Percentiles rank a stretch among this genome's conserved stretches.
These are phyloP conservation scores for Viridothelium virens DNA, from an alignment of 495 filamentous ascomycete genomes.

Conservation along the genomic window DNA sequence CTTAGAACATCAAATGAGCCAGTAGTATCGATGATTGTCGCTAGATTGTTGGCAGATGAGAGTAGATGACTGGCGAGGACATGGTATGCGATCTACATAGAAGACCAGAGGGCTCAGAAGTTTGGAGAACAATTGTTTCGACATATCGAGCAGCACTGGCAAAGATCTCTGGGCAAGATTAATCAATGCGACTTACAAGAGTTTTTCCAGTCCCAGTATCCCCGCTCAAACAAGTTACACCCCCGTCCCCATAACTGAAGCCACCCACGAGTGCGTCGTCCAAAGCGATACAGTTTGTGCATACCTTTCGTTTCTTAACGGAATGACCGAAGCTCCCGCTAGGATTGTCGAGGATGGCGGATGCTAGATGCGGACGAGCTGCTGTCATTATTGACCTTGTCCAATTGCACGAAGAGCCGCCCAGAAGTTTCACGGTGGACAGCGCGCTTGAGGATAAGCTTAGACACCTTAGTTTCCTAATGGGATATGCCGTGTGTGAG, in stretches of 20 bases:
- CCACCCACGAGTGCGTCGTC: slow-evolving; percentile 26
- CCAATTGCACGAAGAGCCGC: not conserved
- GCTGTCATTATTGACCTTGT: slow-evolving; percentile 8
- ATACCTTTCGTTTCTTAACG: slow-evolving; percentile 9
- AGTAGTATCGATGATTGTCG: slow-evolving; percentile 29
- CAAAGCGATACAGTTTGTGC: slow-evolving; percentile 18
- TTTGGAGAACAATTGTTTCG: too few species aligned
- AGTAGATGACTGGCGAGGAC: slow-evolving; percentile 24
- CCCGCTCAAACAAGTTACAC: slow-evolving; percentile 20
- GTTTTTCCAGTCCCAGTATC: slow-evolving; percentile 19
- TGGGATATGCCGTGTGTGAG: too few species aligned
- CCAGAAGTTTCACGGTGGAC: too few species aligned
- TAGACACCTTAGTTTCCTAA: too few species aligned
- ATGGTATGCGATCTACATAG: slow-evolving; percentile 18
- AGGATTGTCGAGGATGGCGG: slow-evolving; percentile 11
- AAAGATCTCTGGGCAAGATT: not conserved
- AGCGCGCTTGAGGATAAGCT: too few species aligned
- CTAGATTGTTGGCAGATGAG: slow-evolving; percentile 13
- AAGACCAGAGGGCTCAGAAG: not conserved
- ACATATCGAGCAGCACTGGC: too few species aligned
- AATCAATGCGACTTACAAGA: slow-evolving; percentile 15
- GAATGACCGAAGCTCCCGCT: not conserved
- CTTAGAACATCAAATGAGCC: slow-evolving; percentile 26
- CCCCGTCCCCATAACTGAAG: slow-evolving; percentile 16
- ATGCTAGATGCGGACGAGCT: slow-evolving; percentile 17